phyloP scores from a whole-genome alignment of 2,329 filamentous ascomycete genomes.

The Fusarium oxysporum region DNA sequence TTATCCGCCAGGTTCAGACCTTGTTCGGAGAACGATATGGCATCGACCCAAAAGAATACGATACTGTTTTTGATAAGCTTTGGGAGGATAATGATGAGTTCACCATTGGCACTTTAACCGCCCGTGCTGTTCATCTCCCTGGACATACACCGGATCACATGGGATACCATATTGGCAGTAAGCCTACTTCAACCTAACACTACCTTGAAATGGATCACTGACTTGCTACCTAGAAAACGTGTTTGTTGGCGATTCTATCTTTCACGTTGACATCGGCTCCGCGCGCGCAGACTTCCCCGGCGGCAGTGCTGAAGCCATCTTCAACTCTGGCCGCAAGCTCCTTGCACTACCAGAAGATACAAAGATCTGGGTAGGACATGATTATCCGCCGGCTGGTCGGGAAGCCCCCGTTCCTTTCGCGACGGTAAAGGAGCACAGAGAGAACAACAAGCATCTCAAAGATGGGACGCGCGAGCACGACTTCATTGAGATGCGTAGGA shows the following conservation, averaged over 20 bases:
- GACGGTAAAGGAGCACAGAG: constrained; percentile 60
- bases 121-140: constrained; percentile 64
- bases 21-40: constrained; percentile 63
- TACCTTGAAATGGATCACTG: fast-evolving
- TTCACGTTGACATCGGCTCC: constrained; percentile 63
- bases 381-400: constrained; percentile 59
- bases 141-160: constrained; percentile 72
- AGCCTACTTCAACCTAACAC: background rate
- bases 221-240: constrained; percentile 51
- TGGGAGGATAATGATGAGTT: constrained; percentile 67
- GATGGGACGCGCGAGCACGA: constrained; percentile 55
- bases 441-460: constrained; percentile 61
- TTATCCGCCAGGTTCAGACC: constrained; percentile 63
- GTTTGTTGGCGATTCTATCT: constrained; percentile 66
- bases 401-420: constrained; percentile 53
- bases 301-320: constrained; percentile 59
- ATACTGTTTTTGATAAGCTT: constrained; percentile 62
- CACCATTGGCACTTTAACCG: constrained; percentile 59
- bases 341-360: constrained; percentile 56
- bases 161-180: constrained; percentile 66
- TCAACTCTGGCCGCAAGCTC: constrained; percentile 55
- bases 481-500: constrained; percentile 57
- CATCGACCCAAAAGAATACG: constrained; percentile 56
- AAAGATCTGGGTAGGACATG: constrained; percentile 66
- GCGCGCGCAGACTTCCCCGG: constrained; percentile 68